Conservation (phyloP, 257 asterid species). For the Ocimum tenuiflorum region DNA sequence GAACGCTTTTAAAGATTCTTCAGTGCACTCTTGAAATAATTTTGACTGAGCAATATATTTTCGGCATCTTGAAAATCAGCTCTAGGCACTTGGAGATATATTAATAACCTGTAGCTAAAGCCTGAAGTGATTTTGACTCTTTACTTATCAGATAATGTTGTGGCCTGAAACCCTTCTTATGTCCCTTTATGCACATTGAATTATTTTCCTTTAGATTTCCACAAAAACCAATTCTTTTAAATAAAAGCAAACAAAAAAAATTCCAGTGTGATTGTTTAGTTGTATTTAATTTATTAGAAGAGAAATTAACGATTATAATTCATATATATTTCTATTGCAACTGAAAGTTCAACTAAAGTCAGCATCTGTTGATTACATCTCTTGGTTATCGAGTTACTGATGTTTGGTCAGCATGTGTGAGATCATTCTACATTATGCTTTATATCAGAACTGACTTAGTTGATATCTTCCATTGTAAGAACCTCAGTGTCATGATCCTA, state of each 20-base stretch:
- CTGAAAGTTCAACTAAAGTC: not conserved
- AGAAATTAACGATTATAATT: not conserved
- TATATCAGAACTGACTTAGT: not conserved
- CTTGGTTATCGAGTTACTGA: not conserved
- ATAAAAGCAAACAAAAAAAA: not conserved
- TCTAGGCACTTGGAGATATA: not conserved
- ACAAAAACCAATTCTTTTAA: not conserved
- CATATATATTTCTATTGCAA: not conserved
- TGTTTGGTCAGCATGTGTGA: not conserved
- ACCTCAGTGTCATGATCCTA: not conserved
- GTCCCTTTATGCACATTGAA: not conserved
- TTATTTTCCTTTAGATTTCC: not conserved
- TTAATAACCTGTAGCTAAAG: not conserved
- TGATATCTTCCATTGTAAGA: not conserved
- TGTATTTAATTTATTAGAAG: not conserved
- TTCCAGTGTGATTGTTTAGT: not conserved
- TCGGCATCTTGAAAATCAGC: not conserved
- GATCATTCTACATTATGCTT: not conserved
- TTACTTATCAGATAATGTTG: conserved; percentile 1
- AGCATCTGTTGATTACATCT: not conserved
- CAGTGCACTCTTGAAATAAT: not conserved
- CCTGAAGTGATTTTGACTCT: not conserved
- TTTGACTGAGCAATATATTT: not conserved
- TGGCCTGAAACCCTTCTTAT: not conserved
- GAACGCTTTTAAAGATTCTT: not conserved